A percentile compares a stretch with the other conserved stretches of the same genome.
Evolutionary conservation across 805 yeast species (phyloP).

Genomic region (Kluyveromyces siamensis): DNA sequence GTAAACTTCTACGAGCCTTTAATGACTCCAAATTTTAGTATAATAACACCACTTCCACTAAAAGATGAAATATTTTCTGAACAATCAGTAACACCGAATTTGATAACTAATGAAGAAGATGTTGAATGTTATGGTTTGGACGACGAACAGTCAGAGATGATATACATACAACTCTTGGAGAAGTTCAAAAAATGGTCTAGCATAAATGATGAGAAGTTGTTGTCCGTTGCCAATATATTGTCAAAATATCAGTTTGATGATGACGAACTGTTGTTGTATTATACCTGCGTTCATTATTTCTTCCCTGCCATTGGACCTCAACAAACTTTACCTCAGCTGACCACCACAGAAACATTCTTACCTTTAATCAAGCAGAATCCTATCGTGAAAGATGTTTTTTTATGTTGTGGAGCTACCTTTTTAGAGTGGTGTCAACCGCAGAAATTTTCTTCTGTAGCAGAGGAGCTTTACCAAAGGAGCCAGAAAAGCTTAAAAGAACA

Average conservation of each 20-base stretch:
- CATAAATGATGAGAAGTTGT: neutral
- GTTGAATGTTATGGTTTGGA: conserved; percentile 5
- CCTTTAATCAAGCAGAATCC: conserved; percentile 11
- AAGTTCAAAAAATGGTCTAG: conserved; percentile 6
- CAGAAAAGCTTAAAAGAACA: conserved; percentile 6
- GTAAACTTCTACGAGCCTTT: conserved; percentile 3
- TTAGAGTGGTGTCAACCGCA: conserved; percentile 15
- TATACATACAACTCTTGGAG: conserved; percentile 5
- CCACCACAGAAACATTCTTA: conserved; percentile 13
- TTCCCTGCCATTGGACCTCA: conserved; percentile 16
- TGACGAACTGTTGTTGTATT: conserved; percentile 11
- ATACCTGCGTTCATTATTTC: conserved; percentile 12
- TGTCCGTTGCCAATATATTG: conserved; percentile 1
- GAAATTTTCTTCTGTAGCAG: conserved; percentile 10
- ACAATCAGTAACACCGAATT: neutral
- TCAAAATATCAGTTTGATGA: conserved; percentile 6
- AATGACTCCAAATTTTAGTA: conserved; percentile 3
- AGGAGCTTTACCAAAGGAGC: conserved; percentile 11
- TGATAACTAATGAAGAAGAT: conserved; percentile 4
- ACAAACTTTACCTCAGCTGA: conserved; percentile 12
- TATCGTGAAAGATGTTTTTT: conserved; percentile 11
- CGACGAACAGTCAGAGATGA: conserved; percentile 5
- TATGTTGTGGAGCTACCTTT: conserved; percentile 16
- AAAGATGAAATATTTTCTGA: neutral
- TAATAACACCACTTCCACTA: conserved; percentile 1